Percentiles rank a stretch among this genome's conserved stretches.
phyloP scores from a whole-genome alignment of 345 rosid species.

The Cardamine occulta region DNA sequence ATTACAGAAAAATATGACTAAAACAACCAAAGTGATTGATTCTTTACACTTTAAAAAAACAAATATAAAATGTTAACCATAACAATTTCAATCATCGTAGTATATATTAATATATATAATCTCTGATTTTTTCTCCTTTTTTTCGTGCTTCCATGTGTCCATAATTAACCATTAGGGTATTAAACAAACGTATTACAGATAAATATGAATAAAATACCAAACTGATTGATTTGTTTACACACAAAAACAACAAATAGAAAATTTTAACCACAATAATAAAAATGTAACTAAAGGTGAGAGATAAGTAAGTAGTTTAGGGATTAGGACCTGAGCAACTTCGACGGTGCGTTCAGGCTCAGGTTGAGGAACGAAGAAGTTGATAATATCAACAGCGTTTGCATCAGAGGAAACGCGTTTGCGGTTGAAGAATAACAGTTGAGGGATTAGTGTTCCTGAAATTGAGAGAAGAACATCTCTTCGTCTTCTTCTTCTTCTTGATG shows the following conservation, averaged over 20 bases:
- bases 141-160: not conserved
- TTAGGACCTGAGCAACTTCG: conserved; percentile 43
- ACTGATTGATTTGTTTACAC: not conserved
- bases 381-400: conserved; percentile 25
- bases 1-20: too few relatives aligned
- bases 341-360: conserved; percentile 44
- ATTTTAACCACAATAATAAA: not conserved
- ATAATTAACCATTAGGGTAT: not conserved
- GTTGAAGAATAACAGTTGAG: conserved; percentile 23
- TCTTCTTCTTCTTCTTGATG: conserved; percentile 6
- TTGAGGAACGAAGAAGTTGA: conserved; percentile 20
- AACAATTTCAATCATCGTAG: too few relatives aligned
- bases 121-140: not conserved
- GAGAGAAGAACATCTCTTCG: conserved; percentile 38
- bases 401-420: conserved; percentile 15
- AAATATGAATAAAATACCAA: not conserved
- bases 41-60: too few relatives aligned
- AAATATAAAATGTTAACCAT: too few relatives aligned
- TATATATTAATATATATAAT: too few relatives aligned
- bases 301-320: not conserved
- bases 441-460: conserved; percentile 27
- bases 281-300: not conserved
- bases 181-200: not conserved
- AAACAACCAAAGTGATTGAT: too few relatives aligned
- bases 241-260: too few relatives aligned